Evolutionary conservation across 306 rosid species (phyloP).

Genomic region (Gynostemma pentaphyllum): DNA sequence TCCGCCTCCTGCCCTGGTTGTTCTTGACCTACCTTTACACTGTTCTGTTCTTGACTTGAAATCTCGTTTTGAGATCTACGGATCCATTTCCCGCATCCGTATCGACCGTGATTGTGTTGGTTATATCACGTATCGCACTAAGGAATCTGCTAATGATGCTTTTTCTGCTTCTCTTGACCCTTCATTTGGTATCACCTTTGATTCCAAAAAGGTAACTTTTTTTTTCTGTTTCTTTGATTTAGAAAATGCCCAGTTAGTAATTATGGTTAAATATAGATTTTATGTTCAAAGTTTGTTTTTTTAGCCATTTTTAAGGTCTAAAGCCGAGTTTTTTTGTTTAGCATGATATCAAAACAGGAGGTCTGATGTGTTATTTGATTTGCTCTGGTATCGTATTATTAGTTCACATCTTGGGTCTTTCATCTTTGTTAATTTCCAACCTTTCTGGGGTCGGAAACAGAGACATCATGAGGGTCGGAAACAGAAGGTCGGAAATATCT

Average conservation of each 20-base stretch:
- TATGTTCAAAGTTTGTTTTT: too few relatives aligned
- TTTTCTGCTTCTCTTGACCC: slow-evolving; percentile 60
- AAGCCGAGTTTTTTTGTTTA: too few relatives aligned
- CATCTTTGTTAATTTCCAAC: too few relatives aligned
- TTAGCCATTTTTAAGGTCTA: too few relatives aligned
- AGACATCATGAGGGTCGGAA: too few relatives aligned
- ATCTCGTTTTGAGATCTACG: slow-evolving; percentile 91
- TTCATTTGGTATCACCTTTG: slow-evolving; percentile 55
- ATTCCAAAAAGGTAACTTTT: slow-evolving; percentile 46
- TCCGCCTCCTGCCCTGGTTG: slow-evolving; percentile 65
- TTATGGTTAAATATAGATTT: too few relatives aligned
- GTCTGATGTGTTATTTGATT: too few relatives aligned
- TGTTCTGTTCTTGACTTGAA: slow-evolving; percentile 89
- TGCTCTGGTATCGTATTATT: too few relatives aligned
- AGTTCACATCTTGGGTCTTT: too few relatives aligned
- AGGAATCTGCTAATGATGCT: slow-evolving; percentile 72
- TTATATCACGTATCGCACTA: slow-evolving; percentile 44
- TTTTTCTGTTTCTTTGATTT: not conserved
- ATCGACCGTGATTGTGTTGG: slow-evolving; percentile 74
- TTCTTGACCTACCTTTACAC: slow-evolving; percentile 53
- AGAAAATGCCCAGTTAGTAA: not conserved
- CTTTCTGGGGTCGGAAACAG: too few relatives aligned
- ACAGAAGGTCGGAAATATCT: too few relatives aligned
- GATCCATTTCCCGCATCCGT: slow-evolving; percentile 80
- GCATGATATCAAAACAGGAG: too few relatives aligned